Evolutionary conservation across 2,329 filamentous ascomycete genomes (phyloP), one percentile per base, ranked within the genome.

Genomic region (Fusarium albosuccineum): DNA sequence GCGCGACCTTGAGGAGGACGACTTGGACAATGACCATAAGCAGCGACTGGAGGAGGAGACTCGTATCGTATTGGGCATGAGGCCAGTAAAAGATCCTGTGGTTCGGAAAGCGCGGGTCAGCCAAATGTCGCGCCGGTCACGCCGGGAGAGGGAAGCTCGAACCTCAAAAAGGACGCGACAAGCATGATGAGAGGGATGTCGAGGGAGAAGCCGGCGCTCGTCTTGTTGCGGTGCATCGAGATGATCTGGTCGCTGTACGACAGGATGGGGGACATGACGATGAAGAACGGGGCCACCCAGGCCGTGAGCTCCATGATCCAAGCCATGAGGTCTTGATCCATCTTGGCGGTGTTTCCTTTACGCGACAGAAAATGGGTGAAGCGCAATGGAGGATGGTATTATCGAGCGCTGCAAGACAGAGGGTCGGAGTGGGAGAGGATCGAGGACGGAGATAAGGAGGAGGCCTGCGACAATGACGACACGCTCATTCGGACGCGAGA

Each of bases 121-220:
- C 52, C 40, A 42, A 37, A 14, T 17, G 52, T 51, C 46, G 46
- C 51, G 46, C 22, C n/a, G 41, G 14, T 45, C n/a, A 40, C 50
- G 37, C 52, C 22, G 36, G 22, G 42, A 5, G 10, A 50, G 39
- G 46, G 39, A 41, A 9, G 27, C 36, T 64, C 80, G 46, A 74
- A 91, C 87, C 88, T 88, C 57, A 91, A 79, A 56, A 91, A 80
- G 4, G 89, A 91, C 29, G 89, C 88, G 55, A 91, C 84, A 51
- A 92, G 85, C 89, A 92, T 92, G 64, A 92, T 92, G 59, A 92
- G 80, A 33, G 89, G 89, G 44, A 91, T 91, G 72, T 92, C 89
- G 65, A 92, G 82, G 16, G 89, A 91, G 79, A 91, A 91, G 58
- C 89, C 89, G 13, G 86, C 87, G 68, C 88, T 91, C 42, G 87